phyloP scores from a whole-genome alignment of 1,284 basidiomycete genomes.

The Trichosporon inkin region DNA sequence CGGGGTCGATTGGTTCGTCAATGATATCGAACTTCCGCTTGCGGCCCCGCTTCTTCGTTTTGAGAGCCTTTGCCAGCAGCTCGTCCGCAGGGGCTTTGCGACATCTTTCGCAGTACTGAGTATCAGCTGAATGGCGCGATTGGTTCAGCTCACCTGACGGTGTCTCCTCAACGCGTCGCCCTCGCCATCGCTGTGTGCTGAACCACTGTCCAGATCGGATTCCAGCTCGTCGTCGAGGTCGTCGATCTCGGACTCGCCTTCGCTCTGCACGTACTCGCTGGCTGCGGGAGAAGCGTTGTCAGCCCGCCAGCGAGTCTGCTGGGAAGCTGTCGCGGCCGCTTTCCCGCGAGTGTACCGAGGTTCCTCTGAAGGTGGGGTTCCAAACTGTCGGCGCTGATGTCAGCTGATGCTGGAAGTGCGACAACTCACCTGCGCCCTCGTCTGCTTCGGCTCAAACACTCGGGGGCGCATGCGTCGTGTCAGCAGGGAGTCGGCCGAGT shows the following conservation, averaged over 20 bases:
- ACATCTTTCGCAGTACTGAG: slow-evolving; percentile 41
- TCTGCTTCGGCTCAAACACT: not conserved
- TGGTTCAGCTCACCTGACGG: slow-evolving; percentile 14
- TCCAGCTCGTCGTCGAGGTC: slow-evolving; percentile 9
- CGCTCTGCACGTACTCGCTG: slow-evolving; percentile 4
- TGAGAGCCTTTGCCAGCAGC: slow-evolving; percentile 26
- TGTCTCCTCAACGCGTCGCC: slow-evolving; percentile 18
- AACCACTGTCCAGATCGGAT: not conserved
- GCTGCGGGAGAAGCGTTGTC: not conserved
- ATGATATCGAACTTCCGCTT: slow-evolving; percentile 42
- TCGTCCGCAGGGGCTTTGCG: slow-evolving; percentile 32
- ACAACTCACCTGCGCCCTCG: slow-evolving; percentile 2
- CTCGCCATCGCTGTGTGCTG: not conserved
- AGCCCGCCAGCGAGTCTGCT: not conserved
- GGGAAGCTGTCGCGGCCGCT: not conserved
- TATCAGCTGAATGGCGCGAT: not conserved
- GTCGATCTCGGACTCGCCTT: slow-evolving; percentile 23
- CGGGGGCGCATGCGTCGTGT: not conserved
- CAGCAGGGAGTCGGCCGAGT: not conserved
- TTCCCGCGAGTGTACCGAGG: slow-evolving; percentile 2
- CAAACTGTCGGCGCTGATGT: not conserved
- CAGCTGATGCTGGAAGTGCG: not conserved
- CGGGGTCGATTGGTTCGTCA: slow-evolving; percentile 56
- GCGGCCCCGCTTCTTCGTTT: slow-evolving; percentile 26
- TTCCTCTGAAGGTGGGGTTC: not conserved